Evolutionary conservation across 345 rosid genomes (phyloP), one percentile per base, ranked within the genome.

Genomic region (Bretschneidera sinensis): DNA sequence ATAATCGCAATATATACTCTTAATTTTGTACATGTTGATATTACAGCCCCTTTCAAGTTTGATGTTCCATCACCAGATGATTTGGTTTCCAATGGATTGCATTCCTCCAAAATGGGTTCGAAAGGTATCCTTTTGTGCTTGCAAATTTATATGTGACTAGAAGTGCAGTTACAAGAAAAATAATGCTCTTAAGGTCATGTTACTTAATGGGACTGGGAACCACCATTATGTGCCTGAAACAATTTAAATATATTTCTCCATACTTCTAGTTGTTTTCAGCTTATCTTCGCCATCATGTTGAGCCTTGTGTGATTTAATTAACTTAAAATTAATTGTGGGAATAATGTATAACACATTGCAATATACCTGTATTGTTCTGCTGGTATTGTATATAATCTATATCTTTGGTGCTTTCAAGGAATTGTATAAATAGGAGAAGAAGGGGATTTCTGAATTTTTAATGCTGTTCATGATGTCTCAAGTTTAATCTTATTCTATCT

Each of bases 31-130:
- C 21, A n/a, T 59, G 24, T 74, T 54, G 22, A 65, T 51, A 31
- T 45, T 78, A 49, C 84, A 94, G 96, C 56, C 67, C 83, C 92
- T 59, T 94, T 91, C 85, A 86, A 82, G 81, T 91, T 91, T 77
- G 89, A 88, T 72, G 78, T 77, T 74, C 97, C 95, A 54, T 88
- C 99, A 63, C 96, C 91, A 13, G 96, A 95, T 79, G 91, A 86
- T 71, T 17, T 82, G 51, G 96, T 94, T 69, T 74, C 89, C 51
- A 76, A 57, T 68, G 89, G 92, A 64, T 49, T 88, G 59, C 72
- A 25, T 51, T 79, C 91, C 54, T 78, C 83, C 53, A 83, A 74
- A 80, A 61, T 6, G 56, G 72, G 73, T 72, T 52, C 79, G 6
- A 81, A 81, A 86, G 97, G 99, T 91, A 82, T 60, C 57, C 52